Base-by-base conservation (phyloP, 331 rosid genomes). In the Quercus tomentella region DNA sequence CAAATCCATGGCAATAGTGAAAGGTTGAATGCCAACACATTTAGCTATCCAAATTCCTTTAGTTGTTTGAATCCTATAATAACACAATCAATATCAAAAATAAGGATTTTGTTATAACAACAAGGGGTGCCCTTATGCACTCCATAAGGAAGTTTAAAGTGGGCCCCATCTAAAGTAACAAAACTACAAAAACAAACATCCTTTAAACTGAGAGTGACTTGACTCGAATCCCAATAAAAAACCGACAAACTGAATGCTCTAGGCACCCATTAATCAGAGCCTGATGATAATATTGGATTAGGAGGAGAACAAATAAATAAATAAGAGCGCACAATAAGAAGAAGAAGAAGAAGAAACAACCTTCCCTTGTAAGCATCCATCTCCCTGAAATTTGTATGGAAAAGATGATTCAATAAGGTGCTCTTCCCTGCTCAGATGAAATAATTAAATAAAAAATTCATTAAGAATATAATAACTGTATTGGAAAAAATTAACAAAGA, bases 341-440 rank as follows among this genome's bases (percentile, higher is more conserved):
- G 43, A 76, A 16, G 69, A 60, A 57, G 69, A 66, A 14, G 80
- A 73, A 57, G 81, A 83, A 28, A 83, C 6, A 76, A 93, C 99
- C 98, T 89, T 88, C 99, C 99, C 52, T 84, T 89, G 79, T 75
- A 89, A 6, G 99, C 97, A 85, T 95, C 99, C 97, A 95, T 95
- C 91, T 95, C 99, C 82, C 90, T 84, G 80, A 95, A 95, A 74
- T 74, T 89, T 41, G 99, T 93, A 72, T 57, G 89, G 78, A 95
- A 95, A 75, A 95, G 91, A 78, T 93, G 92, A 85, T 95, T 95
- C 88, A 95, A 72, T 65, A 95, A 81, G 73, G 99, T 93, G 81
- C 99, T 95, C 87, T 93, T 95, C 77, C 99, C 99, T 95, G 92
- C 56, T 16, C 80, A 77, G 69, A 30, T 70, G n/a, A 70, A 43